phyloP scores from a whole-genome alignment of 2,329 filamentous ascomycete species.

The Aphanocladium album region DNA sequence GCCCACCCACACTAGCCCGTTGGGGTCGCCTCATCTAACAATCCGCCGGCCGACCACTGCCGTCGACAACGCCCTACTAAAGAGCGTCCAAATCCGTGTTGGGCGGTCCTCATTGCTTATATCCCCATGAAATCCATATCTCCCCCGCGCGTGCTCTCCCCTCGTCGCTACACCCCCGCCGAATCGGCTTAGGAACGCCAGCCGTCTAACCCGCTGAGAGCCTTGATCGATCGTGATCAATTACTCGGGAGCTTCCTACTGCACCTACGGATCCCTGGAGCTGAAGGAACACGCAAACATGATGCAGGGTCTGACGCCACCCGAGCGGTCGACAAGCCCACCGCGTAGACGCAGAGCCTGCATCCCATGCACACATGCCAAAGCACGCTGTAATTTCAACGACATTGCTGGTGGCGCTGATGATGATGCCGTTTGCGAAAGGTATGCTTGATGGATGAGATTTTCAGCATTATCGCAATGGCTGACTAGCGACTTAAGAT shows the following conservation, averaged over 20 bases:
- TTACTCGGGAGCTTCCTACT: background rate
- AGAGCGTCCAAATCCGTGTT: background rate
- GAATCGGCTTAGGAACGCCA: constrained; percentile 2
- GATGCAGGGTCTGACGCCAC: constrained; percentile 17
- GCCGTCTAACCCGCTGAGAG: constrained; percentile 2
- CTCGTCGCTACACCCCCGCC: background rate
- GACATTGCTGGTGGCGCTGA: constrained; percentile 15
- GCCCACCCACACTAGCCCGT: background rate
- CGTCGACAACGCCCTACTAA: background rate
- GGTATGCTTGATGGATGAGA: constrained; percentile 15
- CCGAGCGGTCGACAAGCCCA: constrained; percentile 20
- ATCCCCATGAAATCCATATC: constrained; percentile 1
- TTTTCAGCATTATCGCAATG: background rate
- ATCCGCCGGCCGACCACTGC: background rate
- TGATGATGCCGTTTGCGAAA: constrained; percentile 23
- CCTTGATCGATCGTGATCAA: constrained; percentile 10
- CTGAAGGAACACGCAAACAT: constrained; percentile 15
- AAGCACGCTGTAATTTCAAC: constrained; percentile 26
- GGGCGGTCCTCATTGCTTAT: constrained; percentile 4
- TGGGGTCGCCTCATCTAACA: constrained; percentile 2
- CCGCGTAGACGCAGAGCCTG: constrained; percentile 27
- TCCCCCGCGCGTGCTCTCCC: background rate
- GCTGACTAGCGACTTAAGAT: constrained; percentile 17
- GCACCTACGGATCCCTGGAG: constrained; percentile 11
- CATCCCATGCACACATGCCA: constrained; percentile 24